phyloP scores from a whole-genome alignment of 345 rosid species.

The Populus davidiana region DNA sequence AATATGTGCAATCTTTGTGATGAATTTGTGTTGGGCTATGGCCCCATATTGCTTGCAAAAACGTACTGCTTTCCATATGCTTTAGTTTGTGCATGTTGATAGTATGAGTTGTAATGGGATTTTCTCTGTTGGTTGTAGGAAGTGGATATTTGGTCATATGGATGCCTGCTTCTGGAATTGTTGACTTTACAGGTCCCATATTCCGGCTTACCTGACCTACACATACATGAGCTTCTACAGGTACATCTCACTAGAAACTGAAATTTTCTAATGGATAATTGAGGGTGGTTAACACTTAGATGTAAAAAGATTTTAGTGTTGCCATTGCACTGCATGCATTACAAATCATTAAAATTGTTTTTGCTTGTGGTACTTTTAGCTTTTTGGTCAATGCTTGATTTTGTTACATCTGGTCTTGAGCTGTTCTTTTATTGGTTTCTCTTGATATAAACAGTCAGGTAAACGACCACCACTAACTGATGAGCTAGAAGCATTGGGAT shows the following conservation, averaged over 20 bases:
- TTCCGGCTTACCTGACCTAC: conserved; percentile 49
- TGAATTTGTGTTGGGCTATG: neutral
- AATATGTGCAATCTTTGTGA: neutral
- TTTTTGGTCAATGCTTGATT: neutral
- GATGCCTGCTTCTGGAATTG: conserved; percentile 79
- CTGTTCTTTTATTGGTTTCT: neutral
- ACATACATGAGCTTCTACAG: conserved; percentile 71
- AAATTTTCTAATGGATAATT: neutral
- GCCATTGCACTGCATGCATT: neutral
- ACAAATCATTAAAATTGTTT: neutral
- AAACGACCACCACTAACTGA: conserved; percentile 63
- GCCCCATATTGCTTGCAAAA: neutral
- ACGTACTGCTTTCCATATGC: neutral
- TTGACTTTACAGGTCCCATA: conserved; percentile 82
- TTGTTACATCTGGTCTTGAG: conserved; percentile 4
- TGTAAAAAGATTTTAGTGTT: neutral
- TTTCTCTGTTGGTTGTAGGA: conserved; percentile 51
- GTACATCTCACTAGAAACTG: conserved; percentile 31
- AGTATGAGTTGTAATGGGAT: neutral
- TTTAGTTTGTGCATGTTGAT: neutral
- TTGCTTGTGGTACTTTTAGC: neutral
- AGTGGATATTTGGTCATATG: conserved; percentile 96
- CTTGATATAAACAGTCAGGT: conserved; percentile 50
- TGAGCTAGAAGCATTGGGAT: conserved; percentile 50
- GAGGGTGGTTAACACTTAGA: neutral